These are phyloP conservation scores for Elymus sibiricus DNA, from an alignment of 176 grass and related monocot genomes.

Conservation along the genomic window DNA sequence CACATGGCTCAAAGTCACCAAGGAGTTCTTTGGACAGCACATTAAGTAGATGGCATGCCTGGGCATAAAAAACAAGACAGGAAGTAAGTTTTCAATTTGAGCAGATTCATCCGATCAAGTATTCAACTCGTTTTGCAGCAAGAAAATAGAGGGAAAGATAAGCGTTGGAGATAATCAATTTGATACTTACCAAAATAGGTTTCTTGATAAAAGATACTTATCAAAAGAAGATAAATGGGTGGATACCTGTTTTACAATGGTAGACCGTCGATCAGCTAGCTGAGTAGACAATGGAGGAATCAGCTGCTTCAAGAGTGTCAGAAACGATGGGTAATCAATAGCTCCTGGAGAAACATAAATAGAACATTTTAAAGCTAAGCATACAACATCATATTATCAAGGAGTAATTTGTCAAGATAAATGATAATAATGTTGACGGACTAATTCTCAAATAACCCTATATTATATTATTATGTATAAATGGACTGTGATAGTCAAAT, in stretches of 20 bases:
- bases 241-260: slow-evolving; percentile 93
- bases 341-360: slow-evolving; percentile 57
- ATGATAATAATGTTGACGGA: background rate
- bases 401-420: background rate
- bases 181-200: background rate
- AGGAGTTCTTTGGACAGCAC: slow-evolving; percentile 97
- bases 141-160: background rate
- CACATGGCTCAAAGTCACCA: slow-evolving; percentile 87
- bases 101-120: background rate
- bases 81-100: background rate
- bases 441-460: background rate
- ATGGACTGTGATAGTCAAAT: background rate
- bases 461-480: background rate
- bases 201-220: background rate
- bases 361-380: slow-evolving; percentile 1
- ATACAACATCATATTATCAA: background rate
- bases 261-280: slow-evolving; percentile 91
- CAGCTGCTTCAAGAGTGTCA: slow-evolving; percentile 85
- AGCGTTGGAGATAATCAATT: background rate
- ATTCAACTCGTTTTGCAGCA: background rate
- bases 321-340: slow-evolving; percentile 78
- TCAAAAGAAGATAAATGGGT: slow-evolving; percentile 4
- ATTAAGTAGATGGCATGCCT: slow-evolving; percentile 89
- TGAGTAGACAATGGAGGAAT: slow-evolving; percentile 75
- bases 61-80: slow-evolving; percentile 16